Conservation (phyloP, 2,329 filamentous ascomycete species). For the Aspergillus tanneri region DNA sequence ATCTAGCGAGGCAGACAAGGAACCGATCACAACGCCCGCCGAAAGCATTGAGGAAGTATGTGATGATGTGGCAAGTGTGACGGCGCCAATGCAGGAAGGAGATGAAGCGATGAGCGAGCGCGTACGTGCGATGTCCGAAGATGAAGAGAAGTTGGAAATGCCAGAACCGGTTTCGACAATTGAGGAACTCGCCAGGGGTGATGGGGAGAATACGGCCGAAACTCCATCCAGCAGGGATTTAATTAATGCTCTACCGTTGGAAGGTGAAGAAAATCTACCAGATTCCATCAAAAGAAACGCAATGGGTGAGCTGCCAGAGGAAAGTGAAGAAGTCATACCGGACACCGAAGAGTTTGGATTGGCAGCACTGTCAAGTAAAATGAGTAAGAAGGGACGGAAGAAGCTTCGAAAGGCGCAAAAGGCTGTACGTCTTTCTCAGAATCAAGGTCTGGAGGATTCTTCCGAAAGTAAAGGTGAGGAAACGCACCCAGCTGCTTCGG, state of each 20-base stretch:
- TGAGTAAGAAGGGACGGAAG: conserved; percentile 31
- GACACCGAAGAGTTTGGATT: conserved; percentile 10
- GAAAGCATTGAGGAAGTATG: neutral
- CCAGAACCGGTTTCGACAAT: neutral
- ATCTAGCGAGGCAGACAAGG: conserved; percentile 3
- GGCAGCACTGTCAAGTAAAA: conserved; percentile 15
- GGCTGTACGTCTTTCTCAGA: conserved; percentile 1
- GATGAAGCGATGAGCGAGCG: neutral
- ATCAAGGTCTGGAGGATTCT: conserved; percentile 5
- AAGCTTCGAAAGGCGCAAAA: conserved; percentile 24
- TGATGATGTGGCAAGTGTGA: neutral
- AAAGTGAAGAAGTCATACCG: conserved; percentile 2
- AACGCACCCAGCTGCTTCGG: too few species aligned
- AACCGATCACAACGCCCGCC: neutral
- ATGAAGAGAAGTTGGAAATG: neutral
- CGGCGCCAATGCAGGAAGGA: neutral
- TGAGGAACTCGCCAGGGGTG: neutral
- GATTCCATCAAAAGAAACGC: neutral
- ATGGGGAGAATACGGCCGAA: neutral
- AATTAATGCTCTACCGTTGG: neutral
- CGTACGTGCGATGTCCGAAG: neutral
- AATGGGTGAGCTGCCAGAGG: neutral
- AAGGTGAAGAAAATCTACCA: neutral
- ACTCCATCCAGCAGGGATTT: neutral
- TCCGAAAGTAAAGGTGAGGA: neutral